Base-by-base conservation (phyloP, 345 rosid species). In the Streptanthus diversifolius region DNA sequence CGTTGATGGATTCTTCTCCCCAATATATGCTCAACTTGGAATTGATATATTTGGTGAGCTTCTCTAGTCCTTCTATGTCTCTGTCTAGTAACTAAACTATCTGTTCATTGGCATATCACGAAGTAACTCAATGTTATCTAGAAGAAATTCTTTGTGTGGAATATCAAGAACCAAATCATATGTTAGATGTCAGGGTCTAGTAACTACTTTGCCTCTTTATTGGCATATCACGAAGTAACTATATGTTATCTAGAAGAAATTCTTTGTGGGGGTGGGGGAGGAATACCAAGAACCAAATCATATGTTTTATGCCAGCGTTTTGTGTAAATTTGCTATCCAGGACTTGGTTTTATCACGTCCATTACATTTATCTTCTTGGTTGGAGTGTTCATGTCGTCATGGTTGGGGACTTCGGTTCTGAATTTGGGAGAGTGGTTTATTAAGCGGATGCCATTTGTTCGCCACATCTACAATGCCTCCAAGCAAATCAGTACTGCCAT, bases 401-500 rank as follows among this genome's bases (percentile, higher is more conserved):
- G 99, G 99, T 80, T 95, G 89, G 99, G 99, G 70, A 84, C 98
- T 32, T 95, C 98, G 48, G 93, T 95, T 63, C 86, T 95, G 35
- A 80, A 92, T 74, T 85, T 95, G 56, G 97, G 99, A 7, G 99
- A 95, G 81, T 95, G 99, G 99, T 91, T 95, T 77, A 95, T 95
- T 85, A 95, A 92, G 72, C 80, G 96, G 80, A 95, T 95, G 99
- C 98, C 99, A 32, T 88, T 95, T 65, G 88, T 91, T 76, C 98
- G 98, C 40, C 99, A 91, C 78, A 95, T 95, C 63, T 95, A 95
- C 78, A 95, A 78, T 73, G 98, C 99, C 21, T 95, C 99, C 63
- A 95, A 95, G 88, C 99, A 95, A 84, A 95, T 95, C 65, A 92
- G 99, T 74, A 80, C 99, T 72, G 99, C 99, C 62, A 95, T 95